phyloP scores from a whole-genome alignment of 257 asterid genomes.

The Dorcoceras hygrometricum region DNA sequence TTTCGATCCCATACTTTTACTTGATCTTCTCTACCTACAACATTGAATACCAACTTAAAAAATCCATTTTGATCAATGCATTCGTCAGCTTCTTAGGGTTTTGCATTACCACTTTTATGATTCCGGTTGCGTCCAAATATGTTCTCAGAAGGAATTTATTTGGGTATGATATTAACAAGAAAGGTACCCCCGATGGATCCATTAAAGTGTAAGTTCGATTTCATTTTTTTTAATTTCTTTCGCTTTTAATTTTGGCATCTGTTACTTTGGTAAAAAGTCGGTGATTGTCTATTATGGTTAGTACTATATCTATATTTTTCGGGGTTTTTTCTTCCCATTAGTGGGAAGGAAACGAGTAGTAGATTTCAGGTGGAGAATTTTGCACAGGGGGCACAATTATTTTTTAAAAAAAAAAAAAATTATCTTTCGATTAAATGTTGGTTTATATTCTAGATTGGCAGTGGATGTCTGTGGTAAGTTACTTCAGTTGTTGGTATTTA shows the following conservation, averaged over 20 bases:
- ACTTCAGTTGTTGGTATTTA: neutral
- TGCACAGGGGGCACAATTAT: too few relatives aligned
- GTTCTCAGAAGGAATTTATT: slow-evolving; percentile 71
- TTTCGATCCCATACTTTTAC: slow-evolving; percentile 63
- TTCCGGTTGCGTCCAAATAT: slow-evolving; percentile 81
- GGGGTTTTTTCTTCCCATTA: neutral
- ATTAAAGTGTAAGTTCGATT: slow-evolving; percentile 69
- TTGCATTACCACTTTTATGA: slow-evolving; percentile 48
- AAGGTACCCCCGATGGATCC: slow-evolving; percentile 88
- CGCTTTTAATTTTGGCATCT: too few relatives aligned
- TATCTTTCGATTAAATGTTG: too few relatives aligned
- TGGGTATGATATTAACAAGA: slow-evolving; percentile 88
- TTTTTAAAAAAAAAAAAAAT: too few relatives aligned
- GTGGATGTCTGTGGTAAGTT: slow-evolving; percentile 7
- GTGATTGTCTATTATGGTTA: neutral
- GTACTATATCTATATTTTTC: neutral
- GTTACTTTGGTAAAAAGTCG: too few relatives aligned
- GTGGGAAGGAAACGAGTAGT: neutral
- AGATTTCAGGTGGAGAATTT: neutral
- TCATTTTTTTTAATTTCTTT: neutral
- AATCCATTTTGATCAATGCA: slow-evolving; percentile 60
- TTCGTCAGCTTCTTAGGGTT: slow-evolving; percentile 62
- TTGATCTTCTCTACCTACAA: slow-evolving; percentile 53
- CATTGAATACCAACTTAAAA: slow-evolving; percentile 57
- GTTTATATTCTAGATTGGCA: neutral